Evolutionary conservation across 352 stramenopile genomes (phyloP), one percentile per base, ranked within the genome.

Genomic region (Globisporangium nagaii): DNA sequence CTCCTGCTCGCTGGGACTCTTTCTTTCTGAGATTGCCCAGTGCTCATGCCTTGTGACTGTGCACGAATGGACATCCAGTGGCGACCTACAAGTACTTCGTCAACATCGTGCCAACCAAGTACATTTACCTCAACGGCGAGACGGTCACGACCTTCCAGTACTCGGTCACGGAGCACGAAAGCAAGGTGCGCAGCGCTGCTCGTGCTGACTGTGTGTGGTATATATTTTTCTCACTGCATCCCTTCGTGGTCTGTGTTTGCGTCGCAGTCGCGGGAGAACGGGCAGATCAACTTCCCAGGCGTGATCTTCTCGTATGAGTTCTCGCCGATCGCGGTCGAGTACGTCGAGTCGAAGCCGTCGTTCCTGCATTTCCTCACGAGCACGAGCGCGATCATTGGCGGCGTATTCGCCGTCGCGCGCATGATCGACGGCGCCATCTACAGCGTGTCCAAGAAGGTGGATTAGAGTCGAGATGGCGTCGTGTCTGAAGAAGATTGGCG

Each of bases 241-340:
- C n/a, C n/a, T n/a, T n/a, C n/a, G n/a, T n/a, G n/a, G n/a, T 36
- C 37, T n/a, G 0, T 25, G 15, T 10, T 40, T 19, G n/a, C 6
- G 24, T 3, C 3, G 5, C 30, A 76, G 62, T 59, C 58, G 48
- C 65, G 65, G 40, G 60, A 62, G 11, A 83, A 83, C 46, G 74
- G 75, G 15, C 68, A 75, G 34, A 64, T 93, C 49, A 79, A 63
- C 11, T 91, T 95, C 63, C 85, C 85, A 0, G 85, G 85, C 35
- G 85, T 95, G 43, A 89, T 86, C 41, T 84, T 95, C 60, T 90
- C 82, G 47, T 95, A 95, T 67, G 85, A 95, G 22, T 95, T 95
- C 54, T 93, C 85, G 54, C 85, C 85, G 42, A 95, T 95, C 56
- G 82, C 84, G 35, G 83, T 95, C 49, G 79, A 93, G 50, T 95